These are phyloP conservation scores for Telfairia occidentalis DNA, from an alignment of 331 rosid species.

Conservation along the genomic window DNA sequence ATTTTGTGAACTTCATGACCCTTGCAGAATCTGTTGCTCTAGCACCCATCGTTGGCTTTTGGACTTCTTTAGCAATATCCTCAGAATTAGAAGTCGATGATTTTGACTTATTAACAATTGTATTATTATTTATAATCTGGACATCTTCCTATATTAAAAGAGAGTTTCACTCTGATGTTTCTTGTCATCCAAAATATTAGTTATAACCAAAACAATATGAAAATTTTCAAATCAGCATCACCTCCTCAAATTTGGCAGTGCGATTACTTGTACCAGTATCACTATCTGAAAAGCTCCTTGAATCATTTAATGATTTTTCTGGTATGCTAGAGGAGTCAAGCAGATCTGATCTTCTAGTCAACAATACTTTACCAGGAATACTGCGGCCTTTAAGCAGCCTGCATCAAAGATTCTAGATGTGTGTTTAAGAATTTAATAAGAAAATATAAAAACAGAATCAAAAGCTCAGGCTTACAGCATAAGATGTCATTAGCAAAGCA, in stretches of 20 bases:
- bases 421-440: neutral
- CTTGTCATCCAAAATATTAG: neutral
- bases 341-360: conserved; percentile 54
- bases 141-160: conserved; percentile 46
- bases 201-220: neutral
- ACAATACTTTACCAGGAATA: conserved; percentile 77
- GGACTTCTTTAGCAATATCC: conserved; percentile 35
- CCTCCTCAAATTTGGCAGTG: conserved; percentile 40
- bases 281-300: conserved; percentile 46
- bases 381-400: conserved; percentile 92
- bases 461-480: neutral
- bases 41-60: conserved; percentile 46
- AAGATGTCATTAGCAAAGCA: neutral
- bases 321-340: conserved; percentile 26
- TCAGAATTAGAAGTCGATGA: conserved; percentile 27
- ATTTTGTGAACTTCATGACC: conserved; percentile 64
- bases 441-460: neutral
- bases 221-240: conserved; percentile 14
- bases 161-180: conserved; percentile 19
- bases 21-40: conserved; percentile 93
- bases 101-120: conserved; percentile 36
- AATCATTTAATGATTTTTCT: conserved; percentile 35
- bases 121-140: conserved; percentile 21
- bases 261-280: conserved; percentile 52
- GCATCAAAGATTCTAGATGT: conserved; percentile 7